phyloP scores from a whole-genome alignment of 2,329 filamentous ascomycete genomes.

The Venturia nashicola region DNA sequence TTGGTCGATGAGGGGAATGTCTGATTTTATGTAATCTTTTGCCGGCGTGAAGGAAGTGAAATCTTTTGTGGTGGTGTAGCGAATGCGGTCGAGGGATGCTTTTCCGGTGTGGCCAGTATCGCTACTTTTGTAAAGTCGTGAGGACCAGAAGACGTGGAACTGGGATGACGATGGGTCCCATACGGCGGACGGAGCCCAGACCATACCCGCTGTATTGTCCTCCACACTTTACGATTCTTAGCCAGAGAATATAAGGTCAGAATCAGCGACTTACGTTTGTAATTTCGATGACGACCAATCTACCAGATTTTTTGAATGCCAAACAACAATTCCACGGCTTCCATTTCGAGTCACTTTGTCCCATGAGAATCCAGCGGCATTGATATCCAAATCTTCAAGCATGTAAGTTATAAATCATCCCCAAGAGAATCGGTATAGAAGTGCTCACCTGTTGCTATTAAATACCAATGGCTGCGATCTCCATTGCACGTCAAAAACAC shows the following conservation, averaged over 20 bases:
- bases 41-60: constrained; percentile 1
- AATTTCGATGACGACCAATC: constrained; percentile 3
- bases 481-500: constrained; percentile 5
- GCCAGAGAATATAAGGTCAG: no score
- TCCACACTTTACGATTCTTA: neutral
- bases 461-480: constrained; percentile 1
- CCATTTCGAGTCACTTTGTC: constrained; percentile 6
- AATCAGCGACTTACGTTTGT: neutral
- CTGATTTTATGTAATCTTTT: constrained; percentile 2
- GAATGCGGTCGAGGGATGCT: neutral
- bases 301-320: neutral
- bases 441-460: constrained; percentile 6
- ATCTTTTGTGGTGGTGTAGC: constrained; percentile 1
- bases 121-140: neutral
- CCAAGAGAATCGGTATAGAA: neutral
- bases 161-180: constrained; percentile 1
- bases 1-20: constrained; percentile 5
- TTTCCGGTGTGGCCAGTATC: neutral
- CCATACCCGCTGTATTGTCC: neutral
- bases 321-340: constrained; percentile 7
- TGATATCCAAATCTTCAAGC: constrained; percentile 3
- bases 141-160: constrained; percentile 8
- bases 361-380: constrained; percentile 6
- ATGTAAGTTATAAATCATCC: neutral
- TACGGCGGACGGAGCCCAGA: constrained; percentile 8